Evolutionary conservation across 306 rosid genomes (phyloP).

Genomic region (Comarum palustre): DNA sequence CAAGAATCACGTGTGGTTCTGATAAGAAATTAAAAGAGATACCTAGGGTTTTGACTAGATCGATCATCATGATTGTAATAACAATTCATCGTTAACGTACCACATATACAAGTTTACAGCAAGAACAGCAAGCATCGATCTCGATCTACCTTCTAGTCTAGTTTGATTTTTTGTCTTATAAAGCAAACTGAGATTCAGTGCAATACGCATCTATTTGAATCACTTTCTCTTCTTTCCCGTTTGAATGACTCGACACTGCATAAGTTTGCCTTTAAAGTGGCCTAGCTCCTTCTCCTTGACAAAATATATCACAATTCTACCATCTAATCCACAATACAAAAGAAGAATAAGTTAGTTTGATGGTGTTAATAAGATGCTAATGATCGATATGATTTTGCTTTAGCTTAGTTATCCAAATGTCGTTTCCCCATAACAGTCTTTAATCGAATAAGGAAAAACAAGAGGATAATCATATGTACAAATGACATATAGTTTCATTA

Average conservation of each 20-base stretch:
- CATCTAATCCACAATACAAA: not conserved
- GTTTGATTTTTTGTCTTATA: conserved; percentile 14
- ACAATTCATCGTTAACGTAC: not conserved
- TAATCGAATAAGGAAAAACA: not conserved
- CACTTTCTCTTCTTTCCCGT: not conserved
- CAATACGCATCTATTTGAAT: not conserved
- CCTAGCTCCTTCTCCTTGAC: not conserved
- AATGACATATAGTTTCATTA: too few species aligned
- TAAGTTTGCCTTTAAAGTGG: not conserved
- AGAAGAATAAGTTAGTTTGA: not conserved
- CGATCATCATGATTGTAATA: conserved; percentile 5
- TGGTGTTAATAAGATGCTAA: not conserved
- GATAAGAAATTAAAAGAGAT: not conserved
- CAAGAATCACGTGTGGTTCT: conserved; percentile 17
- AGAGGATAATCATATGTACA: too few species aligned
- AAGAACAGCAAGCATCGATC: conserved; percentile 1
- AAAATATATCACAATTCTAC: not conserved
- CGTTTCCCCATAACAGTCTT: not conserved
- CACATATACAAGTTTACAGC: not conserved
- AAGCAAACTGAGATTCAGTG: conserved; percentile 23
- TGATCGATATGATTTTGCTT: not conserved
- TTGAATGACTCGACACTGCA: conserved; percentile 2
- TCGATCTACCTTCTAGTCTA: not conserved
- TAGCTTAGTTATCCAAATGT: not conserved
- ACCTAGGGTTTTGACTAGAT: too few species aligned